A percentile compares a stretch with the other conserved stretches of the same genome.
Evolutionary conservation across 495 filamentous ascomycete species (phyloP).

Genomic region (Penicillium salamii): DNA sequence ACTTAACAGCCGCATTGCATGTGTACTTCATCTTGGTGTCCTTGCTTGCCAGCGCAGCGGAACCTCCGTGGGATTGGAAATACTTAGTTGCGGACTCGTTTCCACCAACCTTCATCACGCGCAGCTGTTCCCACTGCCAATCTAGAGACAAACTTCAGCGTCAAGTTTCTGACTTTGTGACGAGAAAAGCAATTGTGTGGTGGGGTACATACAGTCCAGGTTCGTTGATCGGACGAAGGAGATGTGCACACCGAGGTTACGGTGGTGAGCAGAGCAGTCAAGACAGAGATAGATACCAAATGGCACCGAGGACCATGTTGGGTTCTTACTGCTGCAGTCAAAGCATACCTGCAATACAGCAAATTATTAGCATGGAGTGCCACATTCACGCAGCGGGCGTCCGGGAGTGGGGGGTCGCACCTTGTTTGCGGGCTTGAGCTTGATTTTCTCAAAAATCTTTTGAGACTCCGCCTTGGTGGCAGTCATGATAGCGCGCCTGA

Average conservation of each 20-base stretch:
- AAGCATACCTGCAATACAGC: constrained; percentile 73
- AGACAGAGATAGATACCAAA: constrained; percentile 98
- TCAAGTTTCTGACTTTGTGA: neutral
- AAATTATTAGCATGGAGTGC: constrained; percentile 21
- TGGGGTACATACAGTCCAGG: constrained; percentile 80
- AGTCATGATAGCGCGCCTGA: constrained; percentile 56
- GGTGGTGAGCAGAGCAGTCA: constrained; percentile 91
- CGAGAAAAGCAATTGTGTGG: neutral
- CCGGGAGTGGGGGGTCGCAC: constrained; percentile 46
- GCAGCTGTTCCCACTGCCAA: constrained; percentile 99
- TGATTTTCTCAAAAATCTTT: constrained; percentile 97
- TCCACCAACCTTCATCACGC: constrained; percentile 97
- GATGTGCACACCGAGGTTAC: constrained; percentile 89
- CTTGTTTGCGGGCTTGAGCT: constrained; percentile 90
- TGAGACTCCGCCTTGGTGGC: constrained; percentile 93
- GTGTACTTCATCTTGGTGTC: constrained; percentile 95
- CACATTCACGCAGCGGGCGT: constrained; percentile 5
- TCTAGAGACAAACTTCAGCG: constrained; percentile 51
- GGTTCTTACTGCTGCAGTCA: constrained; percentile 94
- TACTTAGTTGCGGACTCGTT: constrained; percentile 98
- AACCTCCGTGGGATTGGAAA: constrained; percentile 93
- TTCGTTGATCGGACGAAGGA: constrained; percentile 98
- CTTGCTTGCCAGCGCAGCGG: constrained; percentile 90
- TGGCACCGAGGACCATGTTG: constrained; percentile 96
- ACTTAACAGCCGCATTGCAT: constrained; percentile 86